Percentiles rank a stretch among this genome's conserved stretches.
phyloP scores from a whole-genome alignment of 2,329 filamentous ascomycete species.

The Diaporthe velutina region DNA sequence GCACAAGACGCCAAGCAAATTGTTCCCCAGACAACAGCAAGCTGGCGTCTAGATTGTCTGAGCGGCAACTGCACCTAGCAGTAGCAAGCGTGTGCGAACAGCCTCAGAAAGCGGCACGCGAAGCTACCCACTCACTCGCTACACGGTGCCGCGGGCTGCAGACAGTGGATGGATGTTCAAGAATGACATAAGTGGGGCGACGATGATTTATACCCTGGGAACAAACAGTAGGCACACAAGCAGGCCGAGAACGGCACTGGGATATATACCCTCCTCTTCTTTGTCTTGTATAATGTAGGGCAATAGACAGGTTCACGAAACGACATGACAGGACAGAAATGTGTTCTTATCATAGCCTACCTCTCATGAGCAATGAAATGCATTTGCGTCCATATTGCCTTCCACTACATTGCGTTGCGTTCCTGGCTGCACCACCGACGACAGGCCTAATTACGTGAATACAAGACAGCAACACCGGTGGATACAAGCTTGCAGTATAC shows the following conservation, averaged over 20 bases:
- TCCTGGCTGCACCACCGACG: no score
- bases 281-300: neutral
- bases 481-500: no score
- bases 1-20: neutral
- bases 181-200: neutral
- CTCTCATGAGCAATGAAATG: neutral
- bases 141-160: neutral
- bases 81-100: no score
- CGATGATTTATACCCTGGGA: neutral
- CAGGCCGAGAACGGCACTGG: neutral
- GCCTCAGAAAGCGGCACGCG: no score
- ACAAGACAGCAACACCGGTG: no score
- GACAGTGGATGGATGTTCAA: neutral
- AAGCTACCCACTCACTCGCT: neutral
- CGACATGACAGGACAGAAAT: neutral
- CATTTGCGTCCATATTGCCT: neutral
- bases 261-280: neutral
- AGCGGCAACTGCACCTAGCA: no score
- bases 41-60: neutral
- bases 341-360: neutral
- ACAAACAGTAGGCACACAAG: neutral
- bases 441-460: no score
- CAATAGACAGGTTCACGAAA: neutral
- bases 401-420: no score
- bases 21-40: neutral